phyloP scores from a whole-genome alignment of 2,329 filamentous ascomycete genomes.

The Corynespora cassiicola region DNA sequence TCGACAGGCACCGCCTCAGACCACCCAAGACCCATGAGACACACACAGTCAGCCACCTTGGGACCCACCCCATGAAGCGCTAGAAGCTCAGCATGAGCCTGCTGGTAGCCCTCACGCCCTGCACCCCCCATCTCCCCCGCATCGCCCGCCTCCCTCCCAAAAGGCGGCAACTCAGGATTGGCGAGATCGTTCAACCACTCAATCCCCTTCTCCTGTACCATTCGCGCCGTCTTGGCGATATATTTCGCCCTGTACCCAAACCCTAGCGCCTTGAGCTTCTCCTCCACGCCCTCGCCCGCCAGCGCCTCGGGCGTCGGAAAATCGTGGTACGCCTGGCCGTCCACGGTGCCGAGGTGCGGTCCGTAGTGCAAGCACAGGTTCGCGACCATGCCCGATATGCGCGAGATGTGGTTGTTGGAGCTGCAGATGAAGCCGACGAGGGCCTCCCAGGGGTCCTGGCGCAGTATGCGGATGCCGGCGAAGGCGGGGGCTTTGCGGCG shows the following conservation, averaged over 20 bases:
- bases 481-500: constrained; percentile 85
- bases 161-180: constrained; percentile 75
- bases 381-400: constrained; percentile 96
- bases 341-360: constrained; percentile 73
- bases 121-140: constrained; percentile 58
- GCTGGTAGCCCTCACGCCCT: constrained; percentile 71
- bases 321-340: constrained; percentile 78
- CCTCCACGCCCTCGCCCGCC: constrained; percentile 76
- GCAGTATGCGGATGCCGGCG: constrained; percentile 87
- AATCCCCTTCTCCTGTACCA: constrained; percentile 70
- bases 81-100: constrained; percentile 81
- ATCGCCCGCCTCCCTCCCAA: constrained; percentile 53
- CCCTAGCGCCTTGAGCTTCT: constrained; percentile 78
- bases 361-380: constrained; percentile 91
- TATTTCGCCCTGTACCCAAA: constrained; percentile 97
- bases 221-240: constrained; percentile 81
- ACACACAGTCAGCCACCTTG: constrained; percentile 97
- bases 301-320: constrained; percentile 81
- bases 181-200: constrained; percentile 80
- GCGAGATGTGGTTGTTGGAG: constrained; percentile 96
- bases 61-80: constrained; percentile 87
- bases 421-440: constrained; percentile 96
- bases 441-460: constrained; percentile 95
- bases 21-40: constrained; percentile 95
- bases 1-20: constrained; percentile 94